These are phyloP conservation scores for Boletus subcaerulescens DNA, from an alignment of 768 basidiomycete species.

Conservation along the genomic window DNA sequence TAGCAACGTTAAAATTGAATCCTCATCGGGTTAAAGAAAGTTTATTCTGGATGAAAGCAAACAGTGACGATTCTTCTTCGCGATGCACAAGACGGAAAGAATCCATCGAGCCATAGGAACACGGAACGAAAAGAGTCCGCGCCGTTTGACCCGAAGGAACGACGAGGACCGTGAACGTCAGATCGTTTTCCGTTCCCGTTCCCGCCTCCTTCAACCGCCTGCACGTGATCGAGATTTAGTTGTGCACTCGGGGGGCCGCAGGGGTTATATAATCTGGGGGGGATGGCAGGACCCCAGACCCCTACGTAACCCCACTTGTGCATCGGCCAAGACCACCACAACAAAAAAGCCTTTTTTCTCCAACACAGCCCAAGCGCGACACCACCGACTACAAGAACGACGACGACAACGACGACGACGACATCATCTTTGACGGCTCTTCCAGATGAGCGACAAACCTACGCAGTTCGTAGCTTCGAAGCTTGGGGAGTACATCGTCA, in stretches of 20 bases:
- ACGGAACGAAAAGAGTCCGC: neutral
- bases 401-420: slow-evolving; percentile 13
- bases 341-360: slow-evolving; percentile 18
- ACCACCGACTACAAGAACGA: neutral
- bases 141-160: neutral
- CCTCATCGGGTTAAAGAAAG: neutral
- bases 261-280: slow-evolving; percentile 18
- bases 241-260: slow-evolving; percentile 3
- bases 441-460: slow-evolving; percentile 26
- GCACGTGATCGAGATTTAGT: slow-evolving; percentile 14
- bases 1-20: neutral
- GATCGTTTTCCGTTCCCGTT: neutral
- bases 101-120: neutral
- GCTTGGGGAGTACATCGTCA: slow-evolving; percentile 89
- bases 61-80: neutral
- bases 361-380: neutral
- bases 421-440: slow-evolving; percentile 10
- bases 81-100: neutral
- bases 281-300: slow-evolving; percentile 14
- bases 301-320: slow-evolving; percentile 20
- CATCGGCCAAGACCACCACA: slow-evolving; percentile 21
- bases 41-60: neutral
- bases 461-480: slow-evolving; percentile 55
- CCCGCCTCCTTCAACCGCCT: neutral
- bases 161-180: neutral